phyloP scores from a whole-genome alignment of 2,329 filamentous ascomycete genomes.

The Harringtonia lauricola region DNA sequence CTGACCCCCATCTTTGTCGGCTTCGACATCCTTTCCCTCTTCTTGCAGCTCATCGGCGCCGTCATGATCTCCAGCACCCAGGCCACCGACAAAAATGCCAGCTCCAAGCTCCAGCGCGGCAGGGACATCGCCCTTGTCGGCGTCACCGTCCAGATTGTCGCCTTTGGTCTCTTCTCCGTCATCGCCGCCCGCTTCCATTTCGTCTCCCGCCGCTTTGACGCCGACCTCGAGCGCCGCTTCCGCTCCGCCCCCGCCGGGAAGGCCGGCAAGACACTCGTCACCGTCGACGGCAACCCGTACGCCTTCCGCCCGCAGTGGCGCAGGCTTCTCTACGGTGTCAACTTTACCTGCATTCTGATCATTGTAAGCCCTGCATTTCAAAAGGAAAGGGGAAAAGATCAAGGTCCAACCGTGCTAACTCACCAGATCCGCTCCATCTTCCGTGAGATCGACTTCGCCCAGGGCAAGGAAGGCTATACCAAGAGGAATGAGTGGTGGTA shows the following conservation, averaged over 20 bases:
- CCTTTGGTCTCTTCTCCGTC: constrained; percentile 34
- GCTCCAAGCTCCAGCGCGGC: constrained; percentile 20
- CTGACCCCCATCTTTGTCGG: constrained; percentile 29
- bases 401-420: neutral
- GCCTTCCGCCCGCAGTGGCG: constrained; percentile 22
- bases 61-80: constrained; percentile 27
- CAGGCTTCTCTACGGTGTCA: constrained; percentile 21
- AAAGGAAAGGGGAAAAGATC: too few species aligned
- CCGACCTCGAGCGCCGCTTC: constrained; percentile 17
- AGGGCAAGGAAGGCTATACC: constrained; percentile 14
- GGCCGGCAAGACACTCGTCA: constrained; percentile 22
- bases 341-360: constrained; percentile 18
- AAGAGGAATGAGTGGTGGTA: constrained; percentile 19
- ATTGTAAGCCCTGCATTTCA: too few species aligned
- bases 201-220: constrained; percentile 25
- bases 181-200: constrained; percentile 35
- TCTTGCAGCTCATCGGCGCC: constrained; percentile 26
- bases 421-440: constrained; percentile 19
- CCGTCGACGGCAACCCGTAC: constrained; percentile 11
- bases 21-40: constrained; percentile 25
- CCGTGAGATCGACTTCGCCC: constrained; percentile 19
- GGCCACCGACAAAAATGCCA: constrained; percentile 18
- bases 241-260: constrained; percentile 21
- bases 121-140: constrained; percentile 27
- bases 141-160: constrained; percentile 30